Evolutionary conservation across 768 basidiomycete genomes (phyloP), one percentile per base, ranked within the genome.

Genomic region (Suillus subluteus): DNA sequence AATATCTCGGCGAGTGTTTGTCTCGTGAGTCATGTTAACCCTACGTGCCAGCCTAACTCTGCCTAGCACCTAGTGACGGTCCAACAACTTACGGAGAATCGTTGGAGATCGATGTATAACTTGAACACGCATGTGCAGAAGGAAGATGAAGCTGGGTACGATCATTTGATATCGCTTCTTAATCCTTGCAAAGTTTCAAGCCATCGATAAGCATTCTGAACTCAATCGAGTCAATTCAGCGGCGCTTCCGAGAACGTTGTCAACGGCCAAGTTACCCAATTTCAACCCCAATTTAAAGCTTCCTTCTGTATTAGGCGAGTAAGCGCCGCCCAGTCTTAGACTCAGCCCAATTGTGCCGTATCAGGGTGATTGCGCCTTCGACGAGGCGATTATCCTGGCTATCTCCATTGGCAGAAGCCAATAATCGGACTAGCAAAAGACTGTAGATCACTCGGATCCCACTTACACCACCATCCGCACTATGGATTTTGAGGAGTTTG

Each of bases 401-500:
- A 58, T 64, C 32, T 46, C 62, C 55, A 12, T 3, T n/a, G 21
- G 3, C 21, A 64, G n/a, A 63, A 37, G 37, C 67, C 55, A 62
- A 30, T 54, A 18, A 16, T 8, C 52, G 16, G 26, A 54, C 15
- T 1, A 30, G 8, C 35, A n/a, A 58, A 58, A 55, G 15, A 59
- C 32, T 21, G 11, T 38, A 37, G 35, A 63, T 11, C 46, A 44
- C 50, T 43, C 46, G 8, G 37, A 15, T n/a, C 37, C 35, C 16
- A 59, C 38, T 59, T 26, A 58, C 3, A 5, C 23, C 26, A 3
- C 13, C 26, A 26, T 32, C 65, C 56, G 30, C 37, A 62, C 3
- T 50, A 82, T 82, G 80, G 82, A 82, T 70, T 65, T 81, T 5
- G 81, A 82, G 69, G 77, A 75, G 41, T 81, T 82, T 62, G 78